Evolutionary conservation across 2,329 filamentous ascomycete species (phyloP).

Genomic region (Biscogniauxia marginata): DNA sequence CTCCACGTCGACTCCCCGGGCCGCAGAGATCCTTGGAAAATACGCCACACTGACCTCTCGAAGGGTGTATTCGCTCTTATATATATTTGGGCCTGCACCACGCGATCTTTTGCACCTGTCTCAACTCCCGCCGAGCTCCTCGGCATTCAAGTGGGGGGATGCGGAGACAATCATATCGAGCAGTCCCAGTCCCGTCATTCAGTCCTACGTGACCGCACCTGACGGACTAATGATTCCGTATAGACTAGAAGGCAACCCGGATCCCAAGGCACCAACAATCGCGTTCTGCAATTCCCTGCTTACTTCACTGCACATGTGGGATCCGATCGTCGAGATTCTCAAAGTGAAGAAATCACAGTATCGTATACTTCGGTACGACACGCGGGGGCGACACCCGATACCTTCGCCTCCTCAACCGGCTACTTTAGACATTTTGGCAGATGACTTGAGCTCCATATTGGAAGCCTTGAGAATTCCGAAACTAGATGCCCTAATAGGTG

Average conservation of each 20-base stretch:
- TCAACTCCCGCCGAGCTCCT: constrained; percentile 42
- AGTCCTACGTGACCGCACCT: constrained; percentile 65
- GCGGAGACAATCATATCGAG: constrained; percentile 54
- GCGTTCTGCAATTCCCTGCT: constrained; percentile 80
- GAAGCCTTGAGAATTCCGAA: constrained; percentile 66
- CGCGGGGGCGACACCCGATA: constrained; percentile 62
- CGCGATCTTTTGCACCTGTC: constrained; percentile 63
- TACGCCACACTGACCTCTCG: constrained; percentile 57
- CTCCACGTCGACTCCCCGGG: constrained; percentile 61
- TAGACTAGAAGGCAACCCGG: constrained; percentile 69
- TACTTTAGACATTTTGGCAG: constrained; percentile 63
- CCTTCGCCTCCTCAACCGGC: constrained; percentile 49
- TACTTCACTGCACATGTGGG: constrained; percentile 78
- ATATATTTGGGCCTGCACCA: constrained; percentile 74
- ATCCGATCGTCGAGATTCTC: constrained; percentile 66
- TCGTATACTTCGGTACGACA: constrained; percentile 74
- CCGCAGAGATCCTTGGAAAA: constrained; percentile 56
- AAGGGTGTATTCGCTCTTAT: constrained; percentile 69
- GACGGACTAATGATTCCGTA: constrained; percentile 72
- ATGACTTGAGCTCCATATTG: constrained; percentile 66
- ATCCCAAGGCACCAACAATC: constrained; percentile 67
- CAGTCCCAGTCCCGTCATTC: constrained; percentile 52
- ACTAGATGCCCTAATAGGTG: constrained; percentile 68
- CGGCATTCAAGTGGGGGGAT: constrained; percentile 55
- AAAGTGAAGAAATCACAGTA: constrained; percentile 59